A percentile compares a stretch with the other conserved stretches of the same genome.
These are phyloP conservation scores for Calonectria pseudoturangicola DNA, from an alignment of 2,329 filamentous ascomycete genomes.

Conservation along the genomic window DNA sequence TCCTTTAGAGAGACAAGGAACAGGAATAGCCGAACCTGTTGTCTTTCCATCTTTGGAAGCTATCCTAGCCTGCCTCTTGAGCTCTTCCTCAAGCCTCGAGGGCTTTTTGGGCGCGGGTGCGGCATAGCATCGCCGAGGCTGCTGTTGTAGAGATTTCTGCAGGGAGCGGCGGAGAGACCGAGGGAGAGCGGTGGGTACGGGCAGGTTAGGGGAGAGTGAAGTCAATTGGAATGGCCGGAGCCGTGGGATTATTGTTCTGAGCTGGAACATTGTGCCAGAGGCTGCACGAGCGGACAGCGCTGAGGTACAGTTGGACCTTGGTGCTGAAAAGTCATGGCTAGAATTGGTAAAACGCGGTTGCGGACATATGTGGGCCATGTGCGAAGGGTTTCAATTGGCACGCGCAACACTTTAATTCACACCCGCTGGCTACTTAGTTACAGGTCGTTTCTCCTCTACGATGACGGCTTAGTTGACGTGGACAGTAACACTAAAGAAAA, in stretches of 20 bases:
- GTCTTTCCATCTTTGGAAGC: slow-evolving; percentile 48
- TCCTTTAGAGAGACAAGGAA: not conserved
- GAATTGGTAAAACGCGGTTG: slow-evolving; percentile 6
- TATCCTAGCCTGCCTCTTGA: slow-evolving; percentile 54
- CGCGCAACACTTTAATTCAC: not conserved
- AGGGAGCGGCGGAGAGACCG: slow-evolving; percentile 47
- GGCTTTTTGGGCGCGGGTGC: slow-evolving; percentile 43
- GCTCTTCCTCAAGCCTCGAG: slow-evolving; percentile 51
- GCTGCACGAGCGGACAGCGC: slow-evolving; percentile 26
- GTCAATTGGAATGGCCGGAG: slow-evolving; percentile 46
- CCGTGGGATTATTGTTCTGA: slow-evolving; percentile 47
- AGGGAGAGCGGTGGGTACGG: slow-evolving; percentile 30
- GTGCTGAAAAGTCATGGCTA: slow-evolving; percentile 35
- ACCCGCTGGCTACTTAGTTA: not conserved
- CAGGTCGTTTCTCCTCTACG: not conserved
- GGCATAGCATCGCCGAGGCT: slow-evolving; percentile 53
- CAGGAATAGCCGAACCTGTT: slow-evolving; percentile 41
- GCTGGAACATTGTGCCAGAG: slow-evolving; percentile 48
- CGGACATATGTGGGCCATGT: slow-evolving; percentile 15
- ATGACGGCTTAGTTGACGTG: not conserved
- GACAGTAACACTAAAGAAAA: not conserved
- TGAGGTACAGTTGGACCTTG: slow-evolving; percentile 17
- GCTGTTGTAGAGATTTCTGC: slow-evolving; percentile 52
- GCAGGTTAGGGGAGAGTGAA: slow-evolving; percentile 4
- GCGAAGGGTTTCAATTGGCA: slow-evolving; percentile 4